phyloP scores from a whole-genome alignment of 352 stramenopile genomes.

The Pilasporangium apinafurcum region DNA sequence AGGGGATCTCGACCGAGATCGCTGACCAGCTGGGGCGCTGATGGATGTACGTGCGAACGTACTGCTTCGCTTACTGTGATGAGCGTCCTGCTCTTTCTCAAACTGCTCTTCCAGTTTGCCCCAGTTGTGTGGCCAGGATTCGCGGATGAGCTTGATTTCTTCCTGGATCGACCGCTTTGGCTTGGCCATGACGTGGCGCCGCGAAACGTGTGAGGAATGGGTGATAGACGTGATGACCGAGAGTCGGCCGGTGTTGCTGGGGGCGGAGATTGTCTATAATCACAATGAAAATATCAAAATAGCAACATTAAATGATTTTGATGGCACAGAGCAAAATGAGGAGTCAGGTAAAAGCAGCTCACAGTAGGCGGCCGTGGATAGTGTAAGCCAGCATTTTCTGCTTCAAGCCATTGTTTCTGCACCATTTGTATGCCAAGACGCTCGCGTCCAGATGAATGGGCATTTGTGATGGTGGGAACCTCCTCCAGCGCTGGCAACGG shows the following conservation, averaged over 20 bases:
- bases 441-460: slow-evolving; percentile 1
- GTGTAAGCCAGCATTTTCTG: slow-evolving; percentile 26
- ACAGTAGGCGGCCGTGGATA: slow-evolving; percentile 20
- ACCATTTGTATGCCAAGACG: slow-evolving; percentile 49
- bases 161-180: slow-evolving; percentile 17
- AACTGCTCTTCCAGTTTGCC: slow-evolving; percentile 16
- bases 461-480: neutral
- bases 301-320: slow-evolving; percentile 2
- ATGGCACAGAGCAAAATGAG: neutral
- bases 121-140: slow-evolving; percentile 67
- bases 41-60: slow-evolving; percentile 16
- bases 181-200: slow-evolving; percentile 12
- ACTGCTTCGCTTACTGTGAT: slow-evolving; percentile 13
- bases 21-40: neutral
- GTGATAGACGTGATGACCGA: slow-evolving; percentile 34
- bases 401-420: slow-evolving; percentile 44
- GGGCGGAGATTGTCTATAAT: slow-evolving; percentile 23
- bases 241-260: slow-evolving; percentile 10
- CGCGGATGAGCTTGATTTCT: slow-evolving; percentile 53
- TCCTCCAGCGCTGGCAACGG: neutral
- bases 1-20: neutral
- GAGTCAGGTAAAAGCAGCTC: neutral
- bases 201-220: slow-evolving; percentile 37
- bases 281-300: slow-evolving; percentile 1
- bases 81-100: slow-evolving; percentile 7